Percentiles rank a stretch among this genome's conserved stretches.
These are phyloP conservation scores for Hericium coralloides DNA, from an alignment of 768 basidiomycete species.

Conservation along the genomic window DNA sequence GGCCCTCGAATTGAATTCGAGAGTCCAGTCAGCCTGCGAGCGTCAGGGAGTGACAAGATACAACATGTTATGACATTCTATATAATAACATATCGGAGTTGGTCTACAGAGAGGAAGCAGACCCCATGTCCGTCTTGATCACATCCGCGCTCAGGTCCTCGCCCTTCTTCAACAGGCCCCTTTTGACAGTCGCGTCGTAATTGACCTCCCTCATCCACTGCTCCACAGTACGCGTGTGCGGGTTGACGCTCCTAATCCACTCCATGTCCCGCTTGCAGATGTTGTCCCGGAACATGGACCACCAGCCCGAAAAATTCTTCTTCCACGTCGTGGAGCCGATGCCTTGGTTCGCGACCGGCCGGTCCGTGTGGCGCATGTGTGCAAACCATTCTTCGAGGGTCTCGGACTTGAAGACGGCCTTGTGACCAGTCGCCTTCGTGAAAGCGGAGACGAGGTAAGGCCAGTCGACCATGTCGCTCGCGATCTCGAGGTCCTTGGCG, in stretches of 20 bases:
- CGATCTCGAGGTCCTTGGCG: slow-evolving; percentile 18
- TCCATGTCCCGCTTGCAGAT: slow-evolving; percentile 34
- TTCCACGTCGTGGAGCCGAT: slow-evolving; percentile 13
- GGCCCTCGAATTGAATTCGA: no score
- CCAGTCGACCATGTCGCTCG: slow-evolving; percentile 16
- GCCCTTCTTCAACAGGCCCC: background rate
- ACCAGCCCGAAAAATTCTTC: slow-evolving; percentile 35
- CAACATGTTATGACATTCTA: no score
- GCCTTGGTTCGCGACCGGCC: slow-evolving; percentile 16
- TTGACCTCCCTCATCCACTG: background rate
- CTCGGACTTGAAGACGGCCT: slow-evolving; percentile 11
- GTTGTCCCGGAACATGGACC: slow-evolving; percentile 34
- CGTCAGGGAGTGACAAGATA: no score
- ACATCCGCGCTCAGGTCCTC: background rate
- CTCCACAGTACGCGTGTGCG: slow-evolving; percentile 23
- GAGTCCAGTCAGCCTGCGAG: no score
- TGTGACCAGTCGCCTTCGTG: slow-evolving; percentile 18
- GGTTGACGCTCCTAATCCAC: slow-evolving; percentile 33
- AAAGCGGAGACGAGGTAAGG: slow-evolving; percentile 16
- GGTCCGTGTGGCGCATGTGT: slow-evolving; percentile 9
- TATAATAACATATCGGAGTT: no score
- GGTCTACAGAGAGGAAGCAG: no score
- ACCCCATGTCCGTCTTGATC: no score
- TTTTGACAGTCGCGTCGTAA: background rate
- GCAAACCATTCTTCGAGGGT: slow-evolving; percentile 16